Evolutionary conservation across 495 filamentous ascomycete species (phyloP).

Genomic region (Podospora anserina): DNA sequence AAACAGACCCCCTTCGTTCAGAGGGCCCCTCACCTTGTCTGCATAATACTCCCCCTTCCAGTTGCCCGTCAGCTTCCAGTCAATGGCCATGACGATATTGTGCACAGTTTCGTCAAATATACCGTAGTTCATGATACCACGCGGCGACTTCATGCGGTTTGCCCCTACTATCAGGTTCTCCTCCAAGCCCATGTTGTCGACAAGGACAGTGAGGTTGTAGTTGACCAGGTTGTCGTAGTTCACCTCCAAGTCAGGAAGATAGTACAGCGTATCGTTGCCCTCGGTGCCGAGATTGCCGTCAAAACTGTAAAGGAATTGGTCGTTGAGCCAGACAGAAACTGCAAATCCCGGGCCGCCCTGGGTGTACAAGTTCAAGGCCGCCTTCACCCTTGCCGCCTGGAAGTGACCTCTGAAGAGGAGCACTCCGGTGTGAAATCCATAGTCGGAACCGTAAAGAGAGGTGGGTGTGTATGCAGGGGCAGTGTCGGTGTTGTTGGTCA

Average conservation of each 20-base stretch:
- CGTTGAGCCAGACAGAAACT: conserved; percentile 55
- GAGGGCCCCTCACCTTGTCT: conserved; percentile 63
- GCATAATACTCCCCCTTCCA: conserved; percentile 67
- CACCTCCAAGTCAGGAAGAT: conserved; percentile 50
- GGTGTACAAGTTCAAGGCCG: conserved; percentile 51
- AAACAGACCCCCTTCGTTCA: conserved; percentile 74
- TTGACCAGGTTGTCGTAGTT: conserved; percentile 37
- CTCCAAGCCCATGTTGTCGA: conserved; percentile 71
- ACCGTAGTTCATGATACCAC: conserved; percentile 63
- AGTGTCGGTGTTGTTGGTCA: conserved; percentile 54
- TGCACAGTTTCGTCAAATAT: conserved; percentile 4
- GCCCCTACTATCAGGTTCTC: conserved; percentile 59
- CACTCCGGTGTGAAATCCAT: conserved; percentile 68
- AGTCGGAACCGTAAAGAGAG: conserved; percentile 67
- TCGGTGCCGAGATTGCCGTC: conserved; percentile 29
- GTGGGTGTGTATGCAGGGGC: conserved; percentile 56
- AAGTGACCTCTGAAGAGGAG: conserved; percentile 73
- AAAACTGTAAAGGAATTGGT: conserved; percentile 49
- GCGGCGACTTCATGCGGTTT: conserved; percentile 65
- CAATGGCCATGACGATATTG: conserved; percentile 38
- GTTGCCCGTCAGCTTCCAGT: conserved; percentile 78
- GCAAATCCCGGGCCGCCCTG: conserved; percentile 64
- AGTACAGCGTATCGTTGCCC: conserved; percentile 53
- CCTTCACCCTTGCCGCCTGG: conserved; percentile 60
- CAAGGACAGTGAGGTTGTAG: conserved; percentile 65